phyloP scores from a whole-genome alignment of 202 grass and related monocot species.

The Setaria viridis region DNA sequence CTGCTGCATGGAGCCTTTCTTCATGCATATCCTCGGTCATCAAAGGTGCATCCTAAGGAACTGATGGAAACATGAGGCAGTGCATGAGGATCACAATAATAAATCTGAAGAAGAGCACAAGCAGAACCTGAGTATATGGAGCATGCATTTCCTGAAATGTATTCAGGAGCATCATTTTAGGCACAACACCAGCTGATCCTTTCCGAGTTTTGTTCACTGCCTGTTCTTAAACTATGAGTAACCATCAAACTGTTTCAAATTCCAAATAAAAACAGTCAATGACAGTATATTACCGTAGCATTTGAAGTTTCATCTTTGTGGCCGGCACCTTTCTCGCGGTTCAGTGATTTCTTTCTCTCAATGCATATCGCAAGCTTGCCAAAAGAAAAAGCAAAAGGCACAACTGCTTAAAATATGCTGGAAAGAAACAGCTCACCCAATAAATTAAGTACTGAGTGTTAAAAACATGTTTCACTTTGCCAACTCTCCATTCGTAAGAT shows the following conservation, averaged over 20 bases:
- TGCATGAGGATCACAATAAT: conserved; percentile 31
- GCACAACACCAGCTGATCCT: conserved; percentile 83
- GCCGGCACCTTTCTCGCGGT: conserved; percentile 48
- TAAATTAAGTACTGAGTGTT: conserved; percentile 6
- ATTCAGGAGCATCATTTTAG: conserved; percentile 85
- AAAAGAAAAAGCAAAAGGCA: conserved; percentile 23
- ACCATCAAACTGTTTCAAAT: conserved; percentile 23
- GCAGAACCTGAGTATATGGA: conserved; percentile 95
- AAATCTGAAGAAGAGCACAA: conserved; percentile 39
- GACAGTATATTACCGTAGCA: conserved; percentile 56
- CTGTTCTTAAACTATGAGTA: conserved; percentile 56
- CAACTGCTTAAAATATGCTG: conserved; percentile 34
- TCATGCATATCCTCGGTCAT: conserved; percentile 99
- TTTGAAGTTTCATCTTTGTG: conserved; percentile 55
- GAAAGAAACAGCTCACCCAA: not conserved
- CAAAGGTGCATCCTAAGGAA: conserved; percentile 87
- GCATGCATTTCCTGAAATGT: conserved; percentile 92
- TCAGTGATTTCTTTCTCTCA: conserved; percentile 75
- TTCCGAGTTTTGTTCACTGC: conserved; percentile 51
- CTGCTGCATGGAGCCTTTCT: conserved; percentile 91
- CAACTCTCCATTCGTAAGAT: not conserved
- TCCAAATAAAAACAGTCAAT: conserved; percentile 34
- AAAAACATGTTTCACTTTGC: conserved; percentile 14
- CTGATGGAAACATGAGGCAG: conserved; percentile 47
- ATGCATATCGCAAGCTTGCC: conserved; percentile 93